These are phyloP conservation scores for Pseudogymnoascus sp. DNA, from an alignment of 2,329 filamentous ascomycete genomes.

Conservation along the genomic window DNA sequence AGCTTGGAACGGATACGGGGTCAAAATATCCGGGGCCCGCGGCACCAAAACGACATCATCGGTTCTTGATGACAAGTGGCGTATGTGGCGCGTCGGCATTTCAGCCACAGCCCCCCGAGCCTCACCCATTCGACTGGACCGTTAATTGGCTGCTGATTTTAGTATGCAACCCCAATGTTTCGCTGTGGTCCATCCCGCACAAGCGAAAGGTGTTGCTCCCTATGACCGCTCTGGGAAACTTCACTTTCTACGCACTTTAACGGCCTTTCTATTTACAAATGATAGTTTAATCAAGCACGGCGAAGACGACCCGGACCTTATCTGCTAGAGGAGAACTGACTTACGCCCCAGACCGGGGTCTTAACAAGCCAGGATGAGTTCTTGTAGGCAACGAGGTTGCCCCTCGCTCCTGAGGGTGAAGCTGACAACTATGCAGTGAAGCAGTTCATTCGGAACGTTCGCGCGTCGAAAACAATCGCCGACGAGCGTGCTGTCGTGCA, in stretches of 20 bases:
- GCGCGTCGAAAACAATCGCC: conserved; percentile 96
- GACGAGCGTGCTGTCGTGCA: conserved; percentile 97
- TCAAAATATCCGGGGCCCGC: neutral
- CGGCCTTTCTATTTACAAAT: conserved; percentile 6
- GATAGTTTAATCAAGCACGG: conserved; percentile 3
- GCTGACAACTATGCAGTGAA: conserved; percentile 58
- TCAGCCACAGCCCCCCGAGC: conserved; percentile 2
- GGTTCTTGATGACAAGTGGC: neutral
- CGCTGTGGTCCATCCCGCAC: neutral
- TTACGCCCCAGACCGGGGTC: conserved; percentile 8
- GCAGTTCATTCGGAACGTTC: conserved; percentile 98
- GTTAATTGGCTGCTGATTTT: conserved; percentile 1
- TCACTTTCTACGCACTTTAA: neutral
- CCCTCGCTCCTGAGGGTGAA: conserved; percentile 13
- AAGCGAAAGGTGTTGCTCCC: conserved; percentile 8
- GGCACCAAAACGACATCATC: conserved; percentile 6
- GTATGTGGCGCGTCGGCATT: conserved; percentile 6
- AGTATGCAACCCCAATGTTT: conserved; percentile 11
- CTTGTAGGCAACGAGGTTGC: conserved; percentile 21
- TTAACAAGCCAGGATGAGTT: conserved; percentile 26
- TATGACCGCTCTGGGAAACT: neutral
- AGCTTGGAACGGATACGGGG: neutral
- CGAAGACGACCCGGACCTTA: conserved; percentile 2
- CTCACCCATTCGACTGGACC: neutral
- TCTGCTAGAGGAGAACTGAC: conserved; percentile 8